Evolutionary conservation across 2,329 filamentous ascomycete genomes (phyloP), one percentile per base, ranked within the genome.

Genomic region (Botrytis hyacinthi): DNA sequence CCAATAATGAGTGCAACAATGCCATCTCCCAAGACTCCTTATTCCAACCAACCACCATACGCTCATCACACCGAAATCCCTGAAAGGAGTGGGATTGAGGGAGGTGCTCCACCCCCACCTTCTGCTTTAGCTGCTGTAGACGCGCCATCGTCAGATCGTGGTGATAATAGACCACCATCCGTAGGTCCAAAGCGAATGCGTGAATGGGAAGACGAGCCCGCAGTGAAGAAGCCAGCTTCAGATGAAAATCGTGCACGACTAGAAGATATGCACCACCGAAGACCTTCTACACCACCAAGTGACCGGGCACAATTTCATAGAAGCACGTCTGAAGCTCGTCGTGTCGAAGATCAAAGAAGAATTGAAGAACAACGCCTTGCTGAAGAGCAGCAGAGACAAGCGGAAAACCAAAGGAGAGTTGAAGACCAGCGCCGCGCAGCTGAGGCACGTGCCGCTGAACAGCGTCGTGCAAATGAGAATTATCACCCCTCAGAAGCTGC

Each of bases 401-500:
- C 70, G 26, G 91, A 90, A 74, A 69, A 78, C 65, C 78, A 78
- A 66, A 74, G 78, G 69, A 76, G 77, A 20, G 70, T 72, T 40
- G 91, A 90, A 74, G 93, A 96, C 65, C 83, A 86, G 66, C 86
- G 88, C 54, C 84, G 87, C 42, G 81, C 81, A 9, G 88, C 90
- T 44, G 87, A 89, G 75, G 88, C 91, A 78, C 84, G 87, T 42
- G 81, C 81, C 5, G 88, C 90, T 44, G 87, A 89, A 75, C 88
- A 92, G 78, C 92, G 93, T 70, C 90, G 93, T 72, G 88, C 87
- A 46, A 91, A 90, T 76, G 93, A 96, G 71, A 91, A 87, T 72
- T 97, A 98, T 79, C 93, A 98, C 81, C 94, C 95, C 7, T 97
- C 95, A 0, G 94, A 98, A 82, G 93, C 94, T 72, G 94, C 95